phyloP scores from a whole-genome alignment of 75 land plant genomes.

The Selaginella moellendorffii region DNA sequence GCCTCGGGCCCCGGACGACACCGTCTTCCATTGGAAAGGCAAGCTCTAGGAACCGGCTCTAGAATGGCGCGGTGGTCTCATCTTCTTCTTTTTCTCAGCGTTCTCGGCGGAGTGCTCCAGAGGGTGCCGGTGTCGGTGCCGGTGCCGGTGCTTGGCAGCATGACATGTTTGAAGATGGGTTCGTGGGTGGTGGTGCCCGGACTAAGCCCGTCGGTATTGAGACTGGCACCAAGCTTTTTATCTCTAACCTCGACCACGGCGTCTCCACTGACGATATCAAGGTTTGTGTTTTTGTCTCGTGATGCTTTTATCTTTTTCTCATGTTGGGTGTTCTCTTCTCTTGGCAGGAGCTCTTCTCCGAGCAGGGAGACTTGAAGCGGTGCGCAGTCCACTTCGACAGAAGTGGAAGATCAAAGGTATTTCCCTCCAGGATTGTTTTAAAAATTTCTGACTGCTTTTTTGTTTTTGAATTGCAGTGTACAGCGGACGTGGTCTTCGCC shows the following conservation, averaged over 20 bases:
- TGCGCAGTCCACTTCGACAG: constrained; percentile 67
- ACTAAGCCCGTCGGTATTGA: constrained; percentile 38
- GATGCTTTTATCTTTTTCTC: neutral
- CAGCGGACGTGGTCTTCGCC: constrained; percentile 50
- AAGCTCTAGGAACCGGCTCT: no score
- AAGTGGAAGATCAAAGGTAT: constrained; percentile 96
- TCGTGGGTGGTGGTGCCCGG: constrained; percentile 19
- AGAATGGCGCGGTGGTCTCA: no score
- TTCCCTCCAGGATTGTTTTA: no score
- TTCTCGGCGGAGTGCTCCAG: no score
- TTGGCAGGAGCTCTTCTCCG: constrained; percentile 83
- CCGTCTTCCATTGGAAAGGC: constrained; percentile 41
- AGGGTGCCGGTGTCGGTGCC: no score
- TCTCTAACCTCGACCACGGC: constrained; percentile 77
- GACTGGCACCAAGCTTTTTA: constrained; percentile 74
- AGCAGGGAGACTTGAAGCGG: constrained; percentile 81
- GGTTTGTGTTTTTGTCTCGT: constrained; percentile 24
- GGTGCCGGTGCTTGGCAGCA: constrained; percentile 72
- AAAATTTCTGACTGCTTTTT: no score
- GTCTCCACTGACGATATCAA: constrained; percentile 94
- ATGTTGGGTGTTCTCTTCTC: neutral
- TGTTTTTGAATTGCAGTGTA: constrained; percentile 58
- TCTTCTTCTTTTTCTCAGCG: no score
- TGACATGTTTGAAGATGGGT: constrained; percentile 54
- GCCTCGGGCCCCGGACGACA: constrained; percentile 30